Evolutionary conservation across 108 stramenopile genomes (phyloP).

Genomic region (Nitzschia sp.): DNA sequence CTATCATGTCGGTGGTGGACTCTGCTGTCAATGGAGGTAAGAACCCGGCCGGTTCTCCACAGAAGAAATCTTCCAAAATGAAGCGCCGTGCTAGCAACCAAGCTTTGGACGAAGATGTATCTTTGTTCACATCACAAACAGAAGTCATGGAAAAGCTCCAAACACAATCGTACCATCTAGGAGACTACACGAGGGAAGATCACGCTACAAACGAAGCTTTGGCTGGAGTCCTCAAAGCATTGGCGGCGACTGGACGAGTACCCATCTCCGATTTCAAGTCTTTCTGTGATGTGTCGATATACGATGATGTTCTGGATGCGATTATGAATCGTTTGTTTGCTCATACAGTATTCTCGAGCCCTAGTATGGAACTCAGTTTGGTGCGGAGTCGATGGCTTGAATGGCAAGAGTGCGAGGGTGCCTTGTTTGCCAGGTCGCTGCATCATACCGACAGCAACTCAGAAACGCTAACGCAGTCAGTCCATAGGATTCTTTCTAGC

Average conservation of each 20-base stretch:
- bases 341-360: constrained; percentile 59
- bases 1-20: background rate
- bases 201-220: constrained; percentile 65
- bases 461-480: constrained; percentile 29
- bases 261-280: constrained; percentile 45
- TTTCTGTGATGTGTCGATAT: constrained; percentile 49
- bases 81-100: constrained; percentile 11
- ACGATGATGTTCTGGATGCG: constrained; percentile 57
- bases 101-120: constrained; percentile 4
- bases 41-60: background rate
- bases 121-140: constrained; percentile 19
- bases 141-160: constrained; percentile 34
- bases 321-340: constrained; percentile 66
- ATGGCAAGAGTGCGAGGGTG: constrained; percentile 54
- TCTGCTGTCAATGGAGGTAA: constrained; percentile 4
- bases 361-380: constrained; percentile 56
- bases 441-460: constrained; percentile 26
- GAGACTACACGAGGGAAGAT: constrained; percentile 21
- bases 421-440: constrained; percentile 10
- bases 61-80: constrained; percentile 11
- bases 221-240: constrained; percentile 80
- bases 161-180: constrained; percentile 9
- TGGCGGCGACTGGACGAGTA: constrained; percentile 55
- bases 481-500: constrained; percentile 20
- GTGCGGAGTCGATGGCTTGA: constrained; percentile 63